These are phyloP conservation scores for Epipyxis sp. DNA, from an alignment of 108 stramenopile species.

Conservation along the genomic window DNA sequence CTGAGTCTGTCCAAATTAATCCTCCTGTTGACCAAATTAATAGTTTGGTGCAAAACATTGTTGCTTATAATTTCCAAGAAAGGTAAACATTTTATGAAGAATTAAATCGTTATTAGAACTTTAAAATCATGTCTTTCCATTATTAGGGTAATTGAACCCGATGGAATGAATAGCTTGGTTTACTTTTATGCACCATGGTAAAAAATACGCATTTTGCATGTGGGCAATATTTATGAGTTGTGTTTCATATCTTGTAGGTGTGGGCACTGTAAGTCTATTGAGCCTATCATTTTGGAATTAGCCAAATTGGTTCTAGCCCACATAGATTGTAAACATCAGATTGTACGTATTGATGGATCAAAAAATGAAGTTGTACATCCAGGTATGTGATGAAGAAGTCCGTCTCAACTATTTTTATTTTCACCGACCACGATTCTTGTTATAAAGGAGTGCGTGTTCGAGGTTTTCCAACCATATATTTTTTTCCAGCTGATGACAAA, in stretches of 20 bases:
- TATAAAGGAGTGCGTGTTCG: too few relatives aligned
- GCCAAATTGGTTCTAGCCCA: not conserved
- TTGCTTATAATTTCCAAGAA: too few relatives aligned
- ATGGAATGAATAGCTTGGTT: not conserved
- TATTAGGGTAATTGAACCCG: not conserved
- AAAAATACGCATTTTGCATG: not conserved
- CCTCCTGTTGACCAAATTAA: too few relatives aligned
- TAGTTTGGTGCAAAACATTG: too few relatives aligned
- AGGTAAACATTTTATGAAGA: too few relatives aligned
- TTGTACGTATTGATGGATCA: not conserved
- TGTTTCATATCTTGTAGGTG: not conserved
- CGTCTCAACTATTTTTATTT: too few relatives aligned
- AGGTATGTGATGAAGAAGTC: too few relatives aligned
- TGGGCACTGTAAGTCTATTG: not conserved
- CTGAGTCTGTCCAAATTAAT: too few relatives aligned
- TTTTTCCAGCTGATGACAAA: constrained; percentile 16
- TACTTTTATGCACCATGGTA: constrained; percentile 18
- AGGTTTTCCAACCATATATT: not conserved
- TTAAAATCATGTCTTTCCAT: not conserved
- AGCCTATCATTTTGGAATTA: not conserved
- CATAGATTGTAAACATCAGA: not conserved
- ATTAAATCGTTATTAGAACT: too few relatives aligned
- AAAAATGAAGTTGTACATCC: constrained; percentile 1
- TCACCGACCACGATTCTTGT: too few relatives aligned
- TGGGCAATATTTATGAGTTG: not conserved